phyloP scores from a whole-genome alignment of 2,329 filamentous ascomycete genomes.

The Neodidymelliopsis sp. region DNA sequence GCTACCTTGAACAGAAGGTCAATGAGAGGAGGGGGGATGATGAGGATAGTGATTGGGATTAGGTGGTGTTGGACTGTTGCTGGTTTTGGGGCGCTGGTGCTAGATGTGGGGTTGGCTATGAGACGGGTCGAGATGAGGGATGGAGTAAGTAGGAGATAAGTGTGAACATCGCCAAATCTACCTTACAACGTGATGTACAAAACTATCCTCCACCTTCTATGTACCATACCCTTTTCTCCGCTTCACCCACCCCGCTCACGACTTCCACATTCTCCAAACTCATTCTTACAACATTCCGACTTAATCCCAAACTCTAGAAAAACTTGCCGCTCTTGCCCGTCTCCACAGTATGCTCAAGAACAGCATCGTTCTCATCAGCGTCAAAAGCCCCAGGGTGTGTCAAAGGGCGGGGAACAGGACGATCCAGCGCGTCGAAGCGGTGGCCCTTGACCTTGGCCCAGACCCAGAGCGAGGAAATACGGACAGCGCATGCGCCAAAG shows the following conservation, averaged over 20 bases:
- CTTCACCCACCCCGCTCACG: neutral
- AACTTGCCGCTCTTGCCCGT: conserved; percentile 40
- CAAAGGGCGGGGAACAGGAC: conserved; percentile 31
- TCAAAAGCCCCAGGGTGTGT: conserved; percentile 25
- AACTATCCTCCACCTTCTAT: neutral
- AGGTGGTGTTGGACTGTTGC: too few species aligned
- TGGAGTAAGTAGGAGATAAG: too few species aligned
- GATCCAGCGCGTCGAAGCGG: conserved; percentile 72
- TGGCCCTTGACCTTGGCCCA: conserved; percentile 65
- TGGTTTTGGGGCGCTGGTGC: too few species aligned
- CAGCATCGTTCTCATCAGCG: conserved; percentile 35
- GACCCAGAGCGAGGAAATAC: conserved; percentile 66
- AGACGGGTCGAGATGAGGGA: too few species aligned
- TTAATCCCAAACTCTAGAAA: conserved; percentile 35
- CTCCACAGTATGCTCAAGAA: conserved; percentile 35
- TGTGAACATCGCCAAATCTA: too few species aligned
- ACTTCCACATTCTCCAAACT: too few species aligned
- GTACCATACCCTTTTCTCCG: neutral
- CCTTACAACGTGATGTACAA: neutral
- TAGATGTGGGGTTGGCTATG: too few species aligned
- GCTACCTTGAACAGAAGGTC: conserved; percentile 42
- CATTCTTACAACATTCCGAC: neutral
- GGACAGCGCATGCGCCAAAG: conserved; percentile 66
- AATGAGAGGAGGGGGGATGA: conserved; percentile 58
- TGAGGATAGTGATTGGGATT: conserved; percentile 66